Evolutionary conservation across 2,329 filamentous ascomycete species (phyloP), one percentile per base, ranked within the genome.

Genomic region (Graphilbum ipis-grandicollis): DNA sequence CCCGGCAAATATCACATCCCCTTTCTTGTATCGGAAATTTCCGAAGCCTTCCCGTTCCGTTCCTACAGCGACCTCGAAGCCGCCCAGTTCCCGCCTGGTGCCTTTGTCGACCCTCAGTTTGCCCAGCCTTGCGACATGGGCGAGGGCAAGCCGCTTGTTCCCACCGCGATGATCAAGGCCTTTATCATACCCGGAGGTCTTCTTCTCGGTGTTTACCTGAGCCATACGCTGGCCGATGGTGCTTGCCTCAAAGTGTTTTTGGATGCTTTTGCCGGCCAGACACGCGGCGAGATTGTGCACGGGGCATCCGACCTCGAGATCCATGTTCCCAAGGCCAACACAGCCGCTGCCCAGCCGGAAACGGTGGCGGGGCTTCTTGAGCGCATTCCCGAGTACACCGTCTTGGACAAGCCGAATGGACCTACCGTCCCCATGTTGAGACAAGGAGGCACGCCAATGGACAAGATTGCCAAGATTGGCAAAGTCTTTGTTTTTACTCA

Each of bases 211-310:
- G 41, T 58, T n/a, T 59, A 52, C 39, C 47, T 63, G 33, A 57
- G 62, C 40, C 60, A 63, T 39, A 48, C 58, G 7, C 46, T 62
- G 19, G 56, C 55, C 14, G 60, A 64, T 35, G 60, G 59, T 10
- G 51, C 55, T 22, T 58, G 56, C 17, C 47, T 62, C 17, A 43
- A 46, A 17, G 49, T 54, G 6, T 60, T 64, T 35, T 43, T 63
- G 4, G 50, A 58, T 23, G 50, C 49, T 12, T 54, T 64, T 32
- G 53, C 57, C 4, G 50, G 49, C 3, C 50, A 53, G 41, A 59
- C 55, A 7, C 41, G 52, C 19, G 40, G 49, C 38, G 31, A 45
- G 22, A 5, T 19, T 12, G 17, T 42, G 37, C 25, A 39, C 43
- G 36, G 50, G 1, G 49, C 52, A 2, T 53, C 49, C 22, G 45